Percentiles rank a stretch among this genome's conserved stretches.
These are phyloP conservation scores for Scytalidium lignicola DNA, from an alignment of 2,329 filamentous ascomycete species.

Conservation along the genomic window DNA sequence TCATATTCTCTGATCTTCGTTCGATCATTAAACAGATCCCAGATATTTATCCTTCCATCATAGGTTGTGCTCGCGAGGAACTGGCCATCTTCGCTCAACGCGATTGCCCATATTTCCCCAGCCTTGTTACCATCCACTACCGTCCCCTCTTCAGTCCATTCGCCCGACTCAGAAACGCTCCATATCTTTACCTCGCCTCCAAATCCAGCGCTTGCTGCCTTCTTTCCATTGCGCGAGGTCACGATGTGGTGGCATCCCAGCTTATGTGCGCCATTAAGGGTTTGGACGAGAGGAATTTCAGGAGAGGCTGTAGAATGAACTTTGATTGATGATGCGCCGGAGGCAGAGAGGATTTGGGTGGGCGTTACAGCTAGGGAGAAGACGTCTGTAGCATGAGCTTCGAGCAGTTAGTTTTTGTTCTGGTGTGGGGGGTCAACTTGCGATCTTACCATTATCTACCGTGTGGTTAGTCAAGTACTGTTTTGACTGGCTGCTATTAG, in stretches of 20 bases:
- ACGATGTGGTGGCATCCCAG: slow-evolving; percentile 89
- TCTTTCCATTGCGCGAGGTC: slow-evolving; percentile 61
- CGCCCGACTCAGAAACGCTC: slow-evolving; percentile 54
- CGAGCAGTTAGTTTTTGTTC: slow-evolving; percentile 18
- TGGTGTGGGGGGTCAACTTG: slow-evolving; percentile 12
- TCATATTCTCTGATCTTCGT: slow-evolving; percentile 77
- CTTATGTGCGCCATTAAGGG: slow-evolving; percentile 73
- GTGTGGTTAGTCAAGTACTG: slow-evolving; percentile 95
- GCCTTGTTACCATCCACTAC: slow-evolving; percentile 51
- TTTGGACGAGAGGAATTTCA: slow-evolving; percentile 73
- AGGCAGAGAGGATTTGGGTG: slow-evolving; percentile 72
- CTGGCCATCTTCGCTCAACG: slow-evolving; percentile 76
- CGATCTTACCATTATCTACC: slow-evolving; percentile 70
- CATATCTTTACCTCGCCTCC: slow-evolving; percentile 85
- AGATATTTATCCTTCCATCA: slow-evolving; percentile 84
- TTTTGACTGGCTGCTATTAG: slow-evolving; percentile 67
- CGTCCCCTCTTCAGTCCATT: slow-evolving; percentile 46
- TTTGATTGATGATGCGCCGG: slow-evolving; percentile 76
- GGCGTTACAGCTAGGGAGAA: slow-evolving; percentile 76
- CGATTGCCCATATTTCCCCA: slow-evolving; percentile 81
- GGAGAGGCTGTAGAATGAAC: slow-evolving; percentile 70
- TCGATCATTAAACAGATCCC: slow-evolving; percentile 57
- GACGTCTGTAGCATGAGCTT: slow-evolving; percentile 80
- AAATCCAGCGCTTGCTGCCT: slow-evolving; percentile 82
- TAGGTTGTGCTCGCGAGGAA: slow-evolving; percentile 84